Evolutionary conservation across 2,329 filamentous ascomycete genomes (phyloP), one percentile per base, ranked within the genome.

Genomic region (Microdochium bolleyi): DNA sequence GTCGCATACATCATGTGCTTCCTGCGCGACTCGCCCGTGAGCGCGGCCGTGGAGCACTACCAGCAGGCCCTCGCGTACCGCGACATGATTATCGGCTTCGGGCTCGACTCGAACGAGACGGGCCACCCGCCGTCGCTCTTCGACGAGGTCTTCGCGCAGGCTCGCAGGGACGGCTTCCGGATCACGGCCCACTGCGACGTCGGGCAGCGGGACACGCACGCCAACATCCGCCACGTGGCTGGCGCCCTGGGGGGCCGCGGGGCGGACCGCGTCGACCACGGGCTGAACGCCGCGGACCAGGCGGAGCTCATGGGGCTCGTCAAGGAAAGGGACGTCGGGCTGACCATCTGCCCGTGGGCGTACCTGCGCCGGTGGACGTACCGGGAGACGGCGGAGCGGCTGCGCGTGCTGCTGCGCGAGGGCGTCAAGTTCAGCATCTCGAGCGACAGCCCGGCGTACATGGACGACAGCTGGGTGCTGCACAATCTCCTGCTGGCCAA

Each of bases 321-420:
- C 19, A 53, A 60, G n/a, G 51, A 61, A 11, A 62, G 62, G 44
- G 60, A 57, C 1, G 60, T 73, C n/a, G 67, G 67, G 0, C 61
- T 74, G 58, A 73, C 71, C 3, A 56, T 73, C 16, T 74, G 71
- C 50, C 70, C 70, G 1, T 68, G 70, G 56, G 69, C 70, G 10
- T 72, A 72, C 55, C 67, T 67, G 34, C 68, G 71, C n/a, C 64
- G 70, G 21, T 46, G 41, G 41, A 46, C 41, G 14, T 46, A 46
- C 13, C 9, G 21, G 21, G 41, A 46, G 21, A 46, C 21, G 21
- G 41, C 41, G 19, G 41, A 46, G 41, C 16, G 41, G 41, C 41
- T 46, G 21, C 41, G 41, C 13, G 41, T 46, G 41, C 41, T 46
- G 41, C 3, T 46, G 9, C 13, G 8, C 41, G 3, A 13, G 7